Evolutionary conservation across 192 early-diverging fungal species (phyloP).

Genomic region (Entomortierella beljakovae): DNA sequence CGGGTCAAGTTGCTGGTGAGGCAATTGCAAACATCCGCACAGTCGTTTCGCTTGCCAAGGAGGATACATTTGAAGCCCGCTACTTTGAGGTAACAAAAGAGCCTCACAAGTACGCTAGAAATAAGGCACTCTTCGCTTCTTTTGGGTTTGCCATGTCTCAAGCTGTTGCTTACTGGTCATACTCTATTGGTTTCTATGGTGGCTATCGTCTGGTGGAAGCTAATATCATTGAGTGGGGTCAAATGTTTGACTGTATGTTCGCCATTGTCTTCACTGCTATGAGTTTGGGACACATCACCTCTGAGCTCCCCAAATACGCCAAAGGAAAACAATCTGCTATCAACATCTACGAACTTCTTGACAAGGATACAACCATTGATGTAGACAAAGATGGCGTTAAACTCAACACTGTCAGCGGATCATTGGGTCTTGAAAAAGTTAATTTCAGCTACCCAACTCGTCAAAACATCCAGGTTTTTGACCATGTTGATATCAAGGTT

Average conservation of each 20-base stretch:
- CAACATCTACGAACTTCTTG: conserved; percentile 75
- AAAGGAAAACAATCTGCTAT: conserved; percentile 86
- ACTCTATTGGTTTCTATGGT: conserved; percentile 81
- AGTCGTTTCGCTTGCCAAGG: conserved; percentile 81
- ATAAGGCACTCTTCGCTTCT: conserved; percentile 71
- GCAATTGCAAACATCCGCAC: conserved; percentile 89
- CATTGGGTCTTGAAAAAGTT: conserved; percentile 53
- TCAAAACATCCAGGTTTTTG: conserved; percentile 67
- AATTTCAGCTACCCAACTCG: conserved; percentile 79
- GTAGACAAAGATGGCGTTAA: conserved; percentile 54
- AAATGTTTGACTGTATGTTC: conserved; percentile 79
- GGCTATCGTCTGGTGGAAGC: conserved; percentile 72
- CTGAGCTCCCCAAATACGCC: conserved; percentile 79
- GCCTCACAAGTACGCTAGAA: conserved; percentile 76
- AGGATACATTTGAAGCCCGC: conserved; percentile 73
- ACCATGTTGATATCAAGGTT: conserved; percentile 60
- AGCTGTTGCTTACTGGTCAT: conserved; percentile 77
- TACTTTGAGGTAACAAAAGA: conserved; percentile 71
- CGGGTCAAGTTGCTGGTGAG: conserved; percentile 87
- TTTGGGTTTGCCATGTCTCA: conserved; percentile 84
- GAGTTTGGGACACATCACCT: conserved; percentile 70
- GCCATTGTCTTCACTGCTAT: conserved; percentile 80
- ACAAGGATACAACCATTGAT: conserved; percentile 80
- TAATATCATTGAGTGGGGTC: conserved; percentile 55
- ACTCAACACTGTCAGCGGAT: conserved; percentile 36